Evolutionary conservation across 768 basidiomycete genomes (phyloP).

Genomic region (Artomyces pyxidatus): DNA sequence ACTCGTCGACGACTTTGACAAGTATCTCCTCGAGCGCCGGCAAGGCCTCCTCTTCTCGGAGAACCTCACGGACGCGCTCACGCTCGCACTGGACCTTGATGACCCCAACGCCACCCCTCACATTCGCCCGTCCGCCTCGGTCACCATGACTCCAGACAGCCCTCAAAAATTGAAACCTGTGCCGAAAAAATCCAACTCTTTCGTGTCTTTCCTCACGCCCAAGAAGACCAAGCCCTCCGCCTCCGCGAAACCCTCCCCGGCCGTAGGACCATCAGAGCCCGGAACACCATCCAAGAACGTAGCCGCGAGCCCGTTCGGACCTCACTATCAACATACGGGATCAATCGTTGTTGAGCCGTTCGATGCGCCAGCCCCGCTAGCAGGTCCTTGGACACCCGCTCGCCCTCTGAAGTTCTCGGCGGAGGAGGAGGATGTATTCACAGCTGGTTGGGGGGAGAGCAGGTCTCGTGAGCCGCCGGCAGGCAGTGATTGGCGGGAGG

Average conservation of each 20-base stretch:
- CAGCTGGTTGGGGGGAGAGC: constrained; percentile 38
- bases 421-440: constrained; percentile 70
- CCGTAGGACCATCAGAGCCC: constrained; percentile 32
- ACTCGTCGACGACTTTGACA: constrained; percentile 72
- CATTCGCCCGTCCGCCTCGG: constrained; percentile 22
- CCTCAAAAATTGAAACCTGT: constrained; percentile 41
- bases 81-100: constrained; percentile 56
- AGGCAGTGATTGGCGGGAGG: constrained; percentile 19
- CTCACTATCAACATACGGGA: constrained; percentile 76
- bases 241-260: constrained; percentile 16
- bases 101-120: constrained; percentile 25
- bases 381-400: constrained; percentile 58
- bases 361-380: constrained; percentile 47
- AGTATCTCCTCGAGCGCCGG: constrained; percentile 74
- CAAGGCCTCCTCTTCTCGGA: constrained; percentile 88
- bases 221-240: constrained; percentile 50
- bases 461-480: constrained; percentile 12
- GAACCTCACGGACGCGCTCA: constrained; percentile 85
- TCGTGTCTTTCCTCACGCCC: constrained; percentile 76
- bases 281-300: constrained; percentile 40
- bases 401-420: constrained; percentile 42
- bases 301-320: constrained; percentile 71
- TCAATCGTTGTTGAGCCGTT: constrained; percentile 67
- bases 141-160: constrained; percentile 24
- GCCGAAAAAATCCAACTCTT: constrained; percentile 44